Percentiles rank a stretch among this genome's conserved stretches.
phyloP scores from a whole-genome alignment of 257 asterid species.

The Solanum habrochaites region DNA sequence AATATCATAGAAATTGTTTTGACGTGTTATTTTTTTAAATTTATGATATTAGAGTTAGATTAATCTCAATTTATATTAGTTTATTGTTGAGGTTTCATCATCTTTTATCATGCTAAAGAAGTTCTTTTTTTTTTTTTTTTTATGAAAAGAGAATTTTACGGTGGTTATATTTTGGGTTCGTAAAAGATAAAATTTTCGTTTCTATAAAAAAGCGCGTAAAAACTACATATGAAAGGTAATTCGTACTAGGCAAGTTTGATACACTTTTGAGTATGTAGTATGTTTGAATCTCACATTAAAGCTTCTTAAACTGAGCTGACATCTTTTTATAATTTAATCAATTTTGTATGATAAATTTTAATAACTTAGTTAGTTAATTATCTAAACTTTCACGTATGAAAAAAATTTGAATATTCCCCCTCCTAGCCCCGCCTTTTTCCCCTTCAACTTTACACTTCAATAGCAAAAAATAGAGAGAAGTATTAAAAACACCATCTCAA shows the following conservation, averaged over 20 bases:
- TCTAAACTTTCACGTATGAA: too few species aligned
- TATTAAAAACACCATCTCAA: background rate
- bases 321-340: background rate
- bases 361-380: background rate
- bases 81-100: background rate
- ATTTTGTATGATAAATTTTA: background rate
- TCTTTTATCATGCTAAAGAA: background rate
- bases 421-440: accelerated
- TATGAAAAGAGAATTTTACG: accelerated
- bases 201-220: accelerated
- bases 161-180: too few species aligned
- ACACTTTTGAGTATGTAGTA: background rate
- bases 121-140: too few species aligned
- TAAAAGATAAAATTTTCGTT: too few species aligned
- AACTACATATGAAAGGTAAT: too few species aligned
- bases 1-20: background rate
- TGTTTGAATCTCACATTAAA: background rate
- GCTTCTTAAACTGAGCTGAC: background rate
- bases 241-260: too few species aligned
- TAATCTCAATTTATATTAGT: background rate
- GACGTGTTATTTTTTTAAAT: background rate
- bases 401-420: too few species aligned
- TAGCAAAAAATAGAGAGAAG: background rate
- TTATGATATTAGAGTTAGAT: background rate
- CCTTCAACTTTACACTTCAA: background rate